phyloP scores from a whole-genome alignment of 1,139 yeast species.

The Hanseniaspora gamundiae region DNA sequence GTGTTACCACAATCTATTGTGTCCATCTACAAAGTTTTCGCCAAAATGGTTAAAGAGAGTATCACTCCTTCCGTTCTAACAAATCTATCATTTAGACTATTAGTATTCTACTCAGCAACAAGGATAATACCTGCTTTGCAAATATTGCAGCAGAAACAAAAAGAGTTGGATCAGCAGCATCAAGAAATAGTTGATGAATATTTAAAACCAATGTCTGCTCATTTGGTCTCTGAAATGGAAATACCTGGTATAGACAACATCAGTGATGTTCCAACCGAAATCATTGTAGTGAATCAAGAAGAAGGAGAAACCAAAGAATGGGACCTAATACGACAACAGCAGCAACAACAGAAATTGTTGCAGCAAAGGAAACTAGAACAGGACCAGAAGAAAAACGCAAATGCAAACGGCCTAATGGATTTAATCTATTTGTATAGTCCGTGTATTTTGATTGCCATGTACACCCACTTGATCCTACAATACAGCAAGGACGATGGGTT shows the following conservation, averaged over 20 bases:
- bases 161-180: conserved; percentile 3
- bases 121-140: conserved; percentile 76
- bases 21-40: conserved; percentile 34
- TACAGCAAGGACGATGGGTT: conserved; percentile 54
- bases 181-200: background rate
- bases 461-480: conserved; percentile 86
- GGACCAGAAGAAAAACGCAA: background rate
- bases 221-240: conserved; percentile 1
- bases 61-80: conserved; percentile 73
- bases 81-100: conserved; percentile 71
- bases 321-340: conserved; percentile 13
- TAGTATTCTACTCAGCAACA: conserved; percentile 87
- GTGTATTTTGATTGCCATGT: conserved; percentile 84
- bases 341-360: conserved; percentile 8
- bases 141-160: conserved; percentile 21
- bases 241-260: conserved; percentile 1
- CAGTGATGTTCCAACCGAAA: background rate
- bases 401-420: conserved; percentile 26
- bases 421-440: conserved; percentile 83
- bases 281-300: background rate
- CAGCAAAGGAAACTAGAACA: background rate
- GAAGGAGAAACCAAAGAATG: background rate
- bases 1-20: conserved; percentile 7
- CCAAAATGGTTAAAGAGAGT: conserved; percentile 59
- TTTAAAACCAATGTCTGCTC: background rate